phyloP scores from a whole-genome alignment of 2,329 filamentous ascomycete species.

The Xylariaceae sp. region DNA sequence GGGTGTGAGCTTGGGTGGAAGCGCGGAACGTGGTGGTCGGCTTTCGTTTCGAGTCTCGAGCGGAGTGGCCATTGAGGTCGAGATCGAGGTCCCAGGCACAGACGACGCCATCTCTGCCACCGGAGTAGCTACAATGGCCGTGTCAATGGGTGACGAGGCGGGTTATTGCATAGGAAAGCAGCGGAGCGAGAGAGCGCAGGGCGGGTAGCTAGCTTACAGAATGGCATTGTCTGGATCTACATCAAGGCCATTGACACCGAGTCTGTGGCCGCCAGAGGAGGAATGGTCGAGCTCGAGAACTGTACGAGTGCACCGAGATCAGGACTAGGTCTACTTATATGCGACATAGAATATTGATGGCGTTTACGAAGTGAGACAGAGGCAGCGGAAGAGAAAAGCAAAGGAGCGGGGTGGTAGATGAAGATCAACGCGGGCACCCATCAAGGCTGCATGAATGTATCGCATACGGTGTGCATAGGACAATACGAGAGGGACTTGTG shows the following conservation, averaged over 20 bases:
- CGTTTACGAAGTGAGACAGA: neutral
- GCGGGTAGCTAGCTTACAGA: slow-evolving; percentile 59
- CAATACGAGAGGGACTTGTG: slow-evolving; percentile 1
- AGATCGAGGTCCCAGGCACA: slow-evolving; percentile 92
- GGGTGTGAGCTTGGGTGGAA: slow-evolving; percentile 75
- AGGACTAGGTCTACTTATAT: slow-evolving; percentile 10
- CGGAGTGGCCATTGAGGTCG: slow-evolving; percentile 46
- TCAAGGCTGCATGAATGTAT: neutral
- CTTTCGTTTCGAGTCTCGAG: slow-evolving; percentile 38
- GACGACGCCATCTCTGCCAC: slow-evolving; percentile 89
- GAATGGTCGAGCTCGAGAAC: slow-evolving; percentile 59
- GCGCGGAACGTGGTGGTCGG: slow-evolving; percentile 57
- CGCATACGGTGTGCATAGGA: too few relatives aligned
- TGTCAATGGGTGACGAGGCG: slow-evolving; percentile 7
- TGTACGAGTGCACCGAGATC: slow-evolving; percentile 29
- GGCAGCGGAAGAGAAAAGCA: neutral
- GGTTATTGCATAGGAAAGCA: too few relatives aligned
- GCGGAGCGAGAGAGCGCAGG: slow-evolving; percentile 1
- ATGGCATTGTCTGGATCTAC: slow-evolving; percentile 81
- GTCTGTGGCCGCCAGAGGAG: slow-evolving; percentile 74
- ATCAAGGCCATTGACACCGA: slow-evolving; percentile 92
- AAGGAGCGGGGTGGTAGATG: slow-evolving; percentile 26
- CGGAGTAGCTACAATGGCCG: slow-evolving; percentile 71
- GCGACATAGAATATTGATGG: neutral
- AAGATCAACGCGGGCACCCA: slow-evolving; percentile 14